Conservation (phyloP, 192 early-diverging fungal species). For the Podochytrium sp. region DNA sequence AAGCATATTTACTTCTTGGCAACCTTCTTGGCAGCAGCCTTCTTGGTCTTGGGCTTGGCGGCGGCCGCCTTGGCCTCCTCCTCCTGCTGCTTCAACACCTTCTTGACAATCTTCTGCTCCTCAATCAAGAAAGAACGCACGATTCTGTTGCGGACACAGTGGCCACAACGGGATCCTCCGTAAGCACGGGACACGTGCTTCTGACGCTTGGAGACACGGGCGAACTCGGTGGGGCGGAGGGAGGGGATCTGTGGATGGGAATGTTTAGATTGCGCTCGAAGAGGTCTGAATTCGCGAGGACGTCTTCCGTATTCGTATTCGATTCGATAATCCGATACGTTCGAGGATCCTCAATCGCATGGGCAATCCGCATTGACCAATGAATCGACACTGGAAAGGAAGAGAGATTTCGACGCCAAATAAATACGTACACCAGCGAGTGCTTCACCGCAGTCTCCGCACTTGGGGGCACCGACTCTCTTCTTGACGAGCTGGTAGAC, state of each 20-base stretch:
- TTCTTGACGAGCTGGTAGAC: constrained; percentile 91
- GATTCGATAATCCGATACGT: too few relatives aligned
- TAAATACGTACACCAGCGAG: constrained; percentile 80
- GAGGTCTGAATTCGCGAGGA: too few relatives aligned
- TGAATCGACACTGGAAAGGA: too few relatives aligned
- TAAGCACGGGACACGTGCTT: constrained; percentile 95
- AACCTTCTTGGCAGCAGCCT: constrained; percentile 24
- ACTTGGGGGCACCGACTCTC: constrained; percentile 87
- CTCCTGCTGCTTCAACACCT: constrained; percentile 85
- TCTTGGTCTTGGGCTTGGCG: constrained; percentile 35
- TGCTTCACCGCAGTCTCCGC: constrained; percentile 93
- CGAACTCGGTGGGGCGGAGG: constrained; percentile 91
- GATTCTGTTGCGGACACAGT: constrained; percentile 88
- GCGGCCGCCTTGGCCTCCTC: constrained; percentile 49
- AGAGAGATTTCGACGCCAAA: too few relatives aligned
- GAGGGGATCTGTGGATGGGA: constrained; percentile 68
- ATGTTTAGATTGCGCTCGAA: too few relatives aligned
- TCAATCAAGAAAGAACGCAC: constrained; percentile 99
- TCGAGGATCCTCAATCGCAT: too few relatives aligned
- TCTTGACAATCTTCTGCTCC: constrained; percentile 99
- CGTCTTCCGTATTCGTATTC: too few relatives aligned
- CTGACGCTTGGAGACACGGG: constrained; percentile 87
- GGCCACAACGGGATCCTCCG: constrained; percentile 93
- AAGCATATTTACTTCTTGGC: constrained; percentile 26
- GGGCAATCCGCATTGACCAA: too few relatives aligned